A percentile compares a stretch with the other conserved stretches of the same genome.
These are phyloP conservation scores for Colletotrichum aenigma DNA, from an alignment of 2,329 filamentous ascomycete genomes.

Conservation along the genomic window DNA sequence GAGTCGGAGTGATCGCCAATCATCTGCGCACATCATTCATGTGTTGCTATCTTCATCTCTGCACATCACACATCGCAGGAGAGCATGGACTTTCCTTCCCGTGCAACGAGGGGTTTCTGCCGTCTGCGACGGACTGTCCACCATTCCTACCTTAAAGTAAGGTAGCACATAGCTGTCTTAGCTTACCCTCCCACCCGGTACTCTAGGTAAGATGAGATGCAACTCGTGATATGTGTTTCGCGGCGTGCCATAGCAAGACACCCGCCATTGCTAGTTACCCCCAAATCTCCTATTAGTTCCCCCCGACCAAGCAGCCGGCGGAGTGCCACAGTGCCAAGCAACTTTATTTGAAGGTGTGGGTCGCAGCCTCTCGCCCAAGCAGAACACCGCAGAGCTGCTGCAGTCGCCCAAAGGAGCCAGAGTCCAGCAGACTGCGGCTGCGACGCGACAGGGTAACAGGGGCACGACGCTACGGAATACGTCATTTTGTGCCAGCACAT, in stretches of 20 bases:
- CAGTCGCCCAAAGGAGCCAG: neutral
- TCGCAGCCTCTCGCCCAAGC: neutral
- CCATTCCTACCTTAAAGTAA: neutral
- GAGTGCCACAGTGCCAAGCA: constrained; percentile 13
- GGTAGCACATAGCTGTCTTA: neutral
- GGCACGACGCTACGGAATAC: neutral
- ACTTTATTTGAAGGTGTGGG: constrained; percentile 17
- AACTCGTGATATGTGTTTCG: constrained; percentile 13
- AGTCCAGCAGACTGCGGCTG: neutral
- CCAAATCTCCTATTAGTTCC: neutral
- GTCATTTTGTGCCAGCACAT: constrained; percentile 18
- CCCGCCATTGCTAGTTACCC: neutral
- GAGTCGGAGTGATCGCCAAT: constrained; percentile 6
- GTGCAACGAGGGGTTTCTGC: neutral
- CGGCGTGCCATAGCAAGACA: constrained; percentile 15
- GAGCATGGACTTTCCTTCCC: neutral
- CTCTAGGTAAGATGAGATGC: neutral
- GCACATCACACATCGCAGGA: neutral
- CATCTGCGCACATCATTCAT: constrained; percentile 17
- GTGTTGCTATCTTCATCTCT: neutral
- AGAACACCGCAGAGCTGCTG: neutral
- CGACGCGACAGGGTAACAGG: neutral
- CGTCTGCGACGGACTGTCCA: neutral
- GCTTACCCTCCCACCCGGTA: neutral
- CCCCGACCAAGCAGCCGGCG: constrained; percentile 16